Evolutionary conservation across 2,329 filamentous ascomycete genomes (phyloP).

Genomic region (Xylaria sp.): DNA sequence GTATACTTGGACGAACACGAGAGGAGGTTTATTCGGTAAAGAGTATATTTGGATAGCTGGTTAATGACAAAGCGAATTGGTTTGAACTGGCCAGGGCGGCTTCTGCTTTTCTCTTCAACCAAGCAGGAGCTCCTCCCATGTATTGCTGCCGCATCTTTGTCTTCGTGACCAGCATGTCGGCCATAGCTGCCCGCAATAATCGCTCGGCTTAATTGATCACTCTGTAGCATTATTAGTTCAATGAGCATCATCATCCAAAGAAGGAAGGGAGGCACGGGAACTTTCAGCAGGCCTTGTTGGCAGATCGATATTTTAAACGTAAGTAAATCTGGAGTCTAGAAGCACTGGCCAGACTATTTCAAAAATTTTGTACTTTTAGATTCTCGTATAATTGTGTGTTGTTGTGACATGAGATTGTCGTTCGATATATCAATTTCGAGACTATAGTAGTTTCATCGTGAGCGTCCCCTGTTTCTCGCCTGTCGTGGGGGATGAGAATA

Average conservation of each 20-base stretch:
- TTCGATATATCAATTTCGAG: conserved; percentile 33
- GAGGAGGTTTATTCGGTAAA: conserved; percentile 9
- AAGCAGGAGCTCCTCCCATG: conserved; percentile 23
- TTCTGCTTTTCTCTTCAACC: neutral
- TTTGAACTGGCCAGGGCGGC: neutral
- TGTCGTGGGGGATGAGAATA: conserved; percentile 17
- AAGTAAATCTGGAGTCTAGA: neutral
- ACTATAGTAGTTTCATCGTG: conserved; percentile 30
- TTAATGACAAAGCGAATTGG: neutral
- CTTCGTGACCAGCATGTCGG: conserved; percentile 12
- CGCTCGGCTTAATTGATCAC: neutral
- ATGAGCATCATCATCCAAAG: neutral
- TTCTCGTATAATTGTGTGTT: conserved; percentile 4
- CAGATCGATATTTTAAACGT: neutral
- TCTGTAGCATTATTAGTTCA: conserved; percentile 9
- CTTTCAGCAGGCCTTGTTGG: conserved; percentile 3
- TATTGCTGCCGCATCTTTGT: conserved; percentile 5
- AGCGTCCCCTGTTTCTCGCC: conserved; percentile 14
- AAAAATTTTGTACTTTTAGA: neutral
- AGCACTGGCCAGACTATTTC: neutral
- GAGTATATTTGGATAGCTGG: conserved; percentile 14
- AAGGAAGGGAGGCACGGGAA: conserved; percentile 2
- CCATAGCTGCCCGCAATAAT: conserved; percentile 18
- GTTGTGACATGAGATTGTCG: conserved; percentile 29
- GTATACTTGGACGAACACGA: conserved; percentile 25